Conservation (phyloP, 805 yeast species). For the Candida fluviatilis region DNA sequence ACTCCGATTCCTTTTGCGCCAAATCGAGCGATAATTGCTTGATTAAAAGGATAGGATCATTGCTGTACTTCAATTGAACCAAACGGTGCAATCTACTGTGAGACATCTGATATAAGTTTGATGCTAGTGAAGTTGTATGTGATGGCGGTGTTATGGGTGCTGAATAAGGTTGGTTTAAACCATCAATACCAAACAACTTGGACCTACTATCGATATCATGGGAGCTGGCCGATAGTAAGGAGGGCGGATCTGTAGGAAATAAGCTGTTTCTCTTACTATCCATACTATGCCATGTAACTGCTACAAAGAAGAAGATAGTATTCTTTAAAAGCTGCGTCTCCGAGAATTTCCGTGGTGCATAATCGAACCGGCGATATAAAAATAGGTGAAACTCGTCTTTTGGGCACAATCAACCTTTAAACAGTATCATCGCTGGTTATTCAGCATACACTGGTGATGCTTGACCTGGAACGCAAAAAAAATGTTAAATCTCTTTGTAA, state of each 20-base stretch:
- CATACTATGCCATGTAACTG: background rate
- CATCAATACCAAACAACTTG: background rate
- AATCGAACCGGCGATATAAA: background rate
- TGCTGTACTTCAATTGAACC: slow-evolving; percentile 20
- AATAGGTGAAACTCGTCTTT: background rate
- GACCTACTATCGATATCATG: background rate
- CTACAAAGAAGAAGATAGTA: too few species aligned
- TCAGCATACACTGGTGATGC: too few species aligned
- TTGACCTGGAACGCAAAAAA: slow-evolving; percentile 51
- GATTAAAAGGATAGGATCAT: slow-evolving; percentile 29
- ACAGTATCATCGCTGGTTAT: too few species aligned
- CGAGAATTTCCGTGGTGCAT: too few species aligned
- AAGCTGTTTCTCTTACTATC: background rate
- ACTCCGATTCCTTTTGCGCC: slow-evolving; percentile 44
- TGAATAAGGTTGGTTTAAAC: background rate
- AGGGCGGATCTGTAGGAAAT: background rate
- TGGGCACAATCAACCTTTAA: too few species aligned
- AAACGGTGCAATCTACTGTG: slow-evolving; percentile 4
- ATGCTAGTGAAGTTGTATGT: background rate
- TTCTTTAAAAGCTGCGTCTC: too few species aligned
- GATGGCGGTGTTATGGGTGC: background rate
- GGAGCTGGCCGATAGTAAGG: background rate
- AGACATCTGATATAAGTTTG: background rate
- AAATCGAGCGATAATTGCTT: slow-evolving; percentile 47
- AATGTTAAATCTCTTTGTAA: slow-evolving; percentile 98